phyloP scores from a whole-genome alignment of 306 rosid species.

The Fagus sylvatica region DNA sequence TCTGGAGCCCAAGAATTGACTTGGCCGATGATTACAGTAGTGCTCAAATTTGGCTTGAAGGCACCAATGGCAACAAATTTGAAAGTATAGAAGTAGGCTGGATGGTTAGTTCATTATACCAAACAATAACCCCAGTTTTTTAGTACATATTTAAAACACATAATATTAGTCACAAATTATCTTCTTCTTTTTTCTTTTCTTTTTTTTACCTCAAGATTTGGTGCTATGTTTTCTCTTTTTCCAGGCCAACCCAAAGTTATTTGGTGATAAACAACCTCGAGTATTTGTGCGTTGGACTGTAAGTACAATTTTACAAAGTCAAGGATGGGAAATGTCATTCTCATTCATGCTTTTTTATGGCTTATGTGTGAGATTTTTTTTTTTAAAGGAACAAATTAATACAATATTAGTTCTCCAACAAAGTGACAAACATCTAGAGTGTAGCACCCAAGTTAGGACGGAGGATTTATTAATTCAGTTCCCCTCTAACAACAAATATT shows the following conservation, averaged over 20 bases:
- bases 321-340: neutral
- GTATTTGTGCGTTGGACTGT: conserved; percentile 60
- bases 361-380: too few relatives aligned
- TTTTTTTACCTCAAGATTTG: too few relatives aligned
- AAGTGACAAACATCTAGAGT: too few relatives aligned
- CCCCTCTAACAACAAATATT: neutral
- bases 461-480: neutral
- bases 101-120: neutral
- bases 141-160: too few relatives aligned
- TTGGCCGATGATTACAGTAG: conserved; percentile 53
- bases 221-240: neutral
- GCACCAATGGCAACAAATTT: conserved; percentile 30
- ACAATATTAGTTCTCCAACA: too few relatives aligned
- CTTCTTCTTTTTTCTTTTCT: too few relatives aligned
- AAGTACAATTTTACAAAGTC: conserved; percentile 20
- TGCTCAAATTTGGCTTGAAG: conserved; percentile 55
- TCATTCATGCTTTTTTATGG: too few relatives aligned
- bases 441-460: too few relatives aligned
- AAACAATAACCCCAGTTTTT: neutral
- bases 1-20: conserved; percentile 60
- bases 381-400: too few relatives aligned
- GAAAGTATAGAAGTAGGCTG: conserved; percentile 49
- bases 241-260: conserved; percentile 62
- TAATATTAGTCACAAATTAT: too few relatives aligned
- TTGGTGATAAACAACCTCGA: conserved; percentile 48